Evolutionary conservation across 257 asterid species (phyloP), one percentile per base, ranked within the genome.

Genomic region (Solanum boliviense): DNA sequence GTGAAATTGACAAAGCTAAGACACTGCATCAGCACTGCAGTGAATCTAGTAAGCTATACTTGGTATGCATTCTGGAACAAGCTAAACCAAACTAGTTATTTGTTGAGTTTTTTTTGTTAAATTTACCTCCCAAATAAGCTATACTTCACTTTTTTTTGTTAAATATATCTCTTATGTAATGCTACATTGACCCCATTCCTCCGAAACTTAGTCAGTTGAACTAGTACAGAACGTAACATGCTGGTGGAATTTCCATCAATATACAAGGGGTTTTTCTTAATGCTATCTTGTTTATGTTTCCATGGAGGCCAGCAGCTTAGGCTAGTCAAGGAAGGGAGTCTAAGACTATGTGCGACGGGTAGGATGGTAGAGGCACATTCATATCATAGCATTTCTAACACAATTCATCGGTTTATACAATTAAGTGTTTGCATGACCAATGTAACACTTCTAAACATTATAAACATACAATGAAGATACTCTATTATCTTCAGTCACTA

Each of bases 11-110:
- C 87, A 95, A 93, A 90, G 95, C 98, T 89, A 97, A 91, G 88
- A 87, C 89, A 76, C 89, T 93, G 88, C 87, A 93, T 74, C 93
- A 91, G 91, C 86, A 91, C 76, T 97, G 99, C 91, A 89, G 95
- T 25, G 98, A 95, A 72, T 94, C 98, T 84, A 97, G 99, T 89
- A 94, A 87, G 90, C 98, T 97, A 79, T 97, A 97, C 91, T 90
- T 95, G 99, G 99, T 97, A 91, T 25, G 93, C 52, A 21, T 70
- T 86, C 83, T 52, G 6, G 70, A 7, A 75, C 84, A 88, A 62
- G 21, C 87, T 88, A 76, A 39, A 32, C 84, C 78, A 36, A 36
- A 13, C 44, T 35, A 84, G 72, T 44, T 32, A 8, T n/a, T 38
- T 38, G 34, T 75, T 23, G 25, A 38, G 27, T 68, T 16, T 13